These are phyloP conservation scores for Helianthus annuus DNA, from an alignment of 129 eudicot genomes.

Conservation along the genomic window DNA sequence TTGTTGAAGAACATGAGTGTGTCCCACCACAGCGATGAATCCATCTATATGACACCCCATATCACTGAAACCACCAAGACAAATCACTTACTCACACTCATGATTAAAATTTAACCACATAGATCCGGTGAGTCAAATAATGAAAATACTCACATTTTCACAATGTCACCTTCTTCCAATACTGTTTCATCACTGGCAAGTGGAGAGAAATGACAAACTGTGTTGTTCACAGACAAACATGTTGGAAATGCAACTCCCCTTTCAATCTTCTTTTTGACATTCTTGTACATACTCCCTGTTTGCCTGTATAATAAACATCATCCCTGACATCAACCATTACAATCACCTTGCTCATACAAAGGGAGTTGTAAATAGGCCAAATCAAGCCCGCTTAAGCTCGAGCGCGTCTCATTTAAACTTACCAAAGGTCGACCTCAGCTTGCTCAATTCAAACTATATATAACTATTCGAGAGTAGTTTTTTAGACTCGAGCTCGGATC, in stretches of 20 bases:
- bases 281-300: constrained; percentile 85
- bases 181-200: constrained; percentile 78
- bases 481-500: too few relatives aligned
- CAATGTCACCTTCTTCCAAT: constrained; percentile 77
- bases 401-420: too few relatives aligned
- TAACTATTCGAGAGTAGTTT: too few relatives aligned
- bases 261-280: constrained; percentile 89
- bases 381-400: too few relatives aligned
- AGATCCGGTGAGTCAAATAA: not conserved
- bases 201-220: constrained; percentile 83
- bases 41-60: constrained; percentile 98
- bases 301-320: constrained; percentile 46
- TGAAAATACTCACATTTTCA: constrained; percentile 70
- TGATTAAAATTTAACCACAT: not conserved
- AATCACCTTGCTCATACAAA: not conserved
- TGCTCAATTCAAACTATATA: too few relatives aligned
- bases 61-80: constrained; percentile 53
- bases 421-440: too few relatives aligned
- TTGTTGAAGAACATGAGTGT: constrained; percentile 81
- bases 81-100: not conserved
- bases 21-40: constrained; percentile 87
- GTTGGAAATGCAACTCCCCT: constrained; percentile 95
- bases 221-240: constrained; percentile 84
- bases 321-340: not conserved
- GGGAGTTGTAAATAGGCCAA: too few relatives aligned